Evolutionary conservation across 495 filamentous ascomycete genomes (phyloP).

Genomic region (Trichoderma reesei): DNA sequence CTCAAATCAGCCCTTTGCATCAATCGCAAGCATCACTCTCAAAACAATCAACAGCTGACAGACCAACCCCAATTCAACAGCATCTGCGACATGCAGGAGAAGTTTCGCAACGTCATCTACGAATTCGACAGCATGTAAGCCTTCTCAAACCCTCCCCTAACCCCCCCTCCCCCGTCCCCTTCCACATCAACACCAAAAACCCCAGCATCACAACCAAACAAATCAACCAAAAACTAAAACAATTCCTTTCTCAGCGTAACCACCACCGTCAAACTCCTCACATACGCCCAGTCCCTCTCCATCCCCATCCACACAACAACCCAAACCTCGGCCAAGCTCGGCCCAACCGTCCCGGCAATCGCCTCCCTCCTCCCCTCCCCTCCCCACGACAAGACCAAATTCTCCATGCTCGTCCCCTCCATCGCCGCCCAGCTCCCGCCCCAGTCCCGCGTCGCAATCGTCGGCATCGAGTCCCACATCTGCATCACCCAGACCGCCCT

Average conservation of each 20-base stretch:
- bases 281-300: constrained; percentile 47
- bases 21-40: too few species aligned
- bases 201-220: constrained; percentile 70
- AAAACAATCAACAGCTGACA: not conserved
- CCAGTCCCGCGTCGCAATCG: constrained; percentile 43
- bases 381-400: constrained; percentile 66
- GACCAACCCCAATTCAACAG: constrained; percentile 32
- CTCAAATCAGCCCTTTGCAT: not conserved
- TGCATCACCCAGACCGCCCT: constrained; percentile 89
- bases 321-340: constrained; percentile 66
- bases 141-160: constrained; percentile 16
- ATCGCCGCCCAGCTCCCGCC: constrained; percentile 38
- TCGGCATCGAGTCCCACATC: constrained; percentile 90
- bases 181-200: constrained; percentile 41
- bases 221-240: constrained; percentile 43
- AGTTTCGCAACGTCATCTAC: constrained; percentile 72
- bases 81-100: constrained; percentile 93
- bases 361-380: constrained; percentile 23
- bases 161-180: constrained; percentile 5
- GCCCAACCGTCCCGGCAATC: constrained; percentile 66
- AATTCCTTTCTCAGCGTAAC: constrained; percentile 26
- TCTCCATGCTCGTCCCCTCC: constrained; percentile 63
- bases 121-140: constrained; percentile 71
- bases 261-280: constrained; percentile 46
- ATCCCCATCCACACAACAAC: constrained; percentile 81